Conservation (phyloP, 2,329 filamentous ascomycete species). For the Ambrosiella beaveri region DNA sequence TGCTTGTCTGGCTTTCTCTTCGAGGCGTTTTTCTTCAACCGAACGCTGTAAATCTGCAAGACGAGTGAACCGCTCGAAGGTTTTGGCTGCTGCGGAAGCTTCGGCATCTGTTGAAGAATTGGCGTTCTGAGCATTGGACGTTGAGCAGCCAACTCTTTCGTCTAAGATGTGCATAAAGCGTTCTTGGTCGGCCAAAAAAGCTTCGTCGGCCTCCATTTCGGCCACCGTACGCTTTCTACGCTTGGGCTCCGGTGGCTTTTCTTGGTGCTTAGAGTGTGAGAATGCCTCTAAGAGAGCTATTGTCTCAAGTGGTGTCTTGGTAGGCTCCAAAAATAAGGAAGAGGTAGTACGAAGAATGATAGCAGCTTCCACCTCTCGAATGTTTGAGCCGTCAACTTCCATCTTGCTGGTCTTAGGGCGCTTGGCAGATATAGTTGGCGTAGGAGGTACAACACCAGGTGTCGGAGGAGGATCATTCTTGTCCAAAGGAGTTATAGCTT, state of each 20-base stretch:
- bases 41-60: slow-evolving; percentile 75
- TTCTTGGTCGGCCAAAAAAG: slow-evolving; percentile 73
- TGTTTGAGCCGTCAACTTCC: slow-evolving; percentile 57
- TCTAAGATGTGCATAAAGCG: slow-evolving; percentile 87
- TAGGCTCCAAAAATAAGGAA: slow-evolving; percentile 62
- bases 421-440: slow-evolving; percentile 46
- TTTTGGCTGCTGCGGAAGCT: slow-evolving; percentile 49
- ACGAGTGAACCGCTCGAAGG: slow-evolving; percentile 80
- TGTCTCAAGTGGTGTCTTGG: slow-evolving; percentile 48
- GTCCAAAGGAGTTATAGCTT: slow-evolving; percentile 51
- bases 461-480: slow-evolving; percentile 14
- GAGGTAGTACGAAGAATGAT: slow-evolving; percentile 57
- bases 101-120: slow-evolving; percentile 51
- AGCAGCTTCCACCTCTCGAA: slow-evolving; percentile 59
- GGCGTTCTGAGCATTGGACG: slow-evolving; percentile 38
- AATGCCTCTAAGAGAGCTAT: slow-evolving; percentile 55
- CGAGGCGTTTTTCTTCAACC: slow-evolving; percentile 55
- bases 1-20: slow-evolving; percentile 36
- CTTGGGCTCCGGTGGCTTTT: slow-evolving; percentile 67
- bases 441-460: slow-evolving; percentile 42
- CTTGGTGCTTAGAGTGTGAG: slow-evolving; percentile 60
- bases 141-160: slow-evolving; percentile 52
- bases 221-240: slow-evolving; percentile 83
- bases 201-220: slow-evolving; percentile 88
- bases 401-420: slow-evolving; percentile 53